Conservation (phyloP, 495 filamentous ascomycete species). For the Penicillium alfredii region DNA sequence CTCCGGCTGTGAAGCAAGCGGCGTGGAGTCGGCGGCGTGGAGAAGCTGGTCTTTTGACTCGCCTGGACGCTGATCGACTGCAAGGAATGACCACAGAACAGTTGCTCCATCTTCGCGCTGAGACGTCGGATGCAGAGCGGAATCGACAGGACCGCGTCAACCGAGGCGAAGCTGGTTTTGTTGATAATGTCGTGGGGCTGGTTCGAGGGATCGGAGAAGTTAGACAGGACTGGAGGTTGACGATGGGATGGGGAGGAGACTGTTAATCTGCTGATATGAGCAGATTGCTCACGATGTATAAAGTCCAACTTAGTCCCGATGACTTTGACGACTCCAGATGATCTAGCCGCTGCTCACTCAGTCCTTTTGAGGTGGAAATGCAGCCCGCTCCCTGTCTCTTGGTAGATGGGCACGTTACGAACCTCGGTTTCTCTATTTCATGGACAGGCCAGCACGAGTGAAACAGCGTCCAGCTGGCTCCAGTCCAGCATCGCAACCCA, state of each 20-base stretch:
- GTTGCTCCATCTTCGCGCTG: constrained; percentile 6
- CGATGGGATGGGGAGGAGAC: constrained; percentile 27
- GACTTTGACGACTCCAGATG: too few species aligned
- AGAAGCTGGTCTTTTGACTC: constrained; percentile 11
- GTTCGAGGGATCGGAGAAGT: constrained; percentile 26
- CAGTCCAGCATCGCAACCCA: too few species aligned
- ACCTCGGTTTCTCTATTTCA: too few species aligned
- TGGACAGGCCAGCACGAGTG: too few species aligned
- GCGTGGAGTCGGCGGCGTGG: constrained; percentile 23
- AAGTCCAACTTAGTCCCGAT: too few species aligned
- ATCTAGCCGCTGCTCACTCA: too few species aligned
- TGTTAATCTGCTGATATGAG: too few species aligned
- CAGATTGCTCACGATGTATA: too few species aligned
- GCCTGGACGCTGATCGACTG: constrained; percentile 20
- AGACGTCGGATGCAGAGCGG: constrained; percentile 17
- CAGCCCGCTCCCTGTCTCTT: too few species aligned
- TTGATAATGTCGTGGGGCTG: constrained; percentile 25
- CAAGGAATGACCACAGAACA: constrained; percentile 18
- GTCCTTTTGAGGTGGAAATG: too few species aligned
- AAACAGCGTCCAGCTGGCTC: too few species aligned
- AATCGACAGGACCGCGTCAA: constrained; percentile 24
- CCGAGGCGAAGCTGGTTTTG: constrained; percentile 23
- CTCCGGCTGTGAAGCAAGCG: constrained; percentile 33
- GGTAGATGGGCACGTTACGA: too few species aligned
- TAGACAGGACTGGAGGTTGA: constrained; percentile 21